Percentiles rank a stretch among this genome's conserved stretches.
Conservation (phyloP, 768 basidiomycete species). For the Postia placenta region DNA sequence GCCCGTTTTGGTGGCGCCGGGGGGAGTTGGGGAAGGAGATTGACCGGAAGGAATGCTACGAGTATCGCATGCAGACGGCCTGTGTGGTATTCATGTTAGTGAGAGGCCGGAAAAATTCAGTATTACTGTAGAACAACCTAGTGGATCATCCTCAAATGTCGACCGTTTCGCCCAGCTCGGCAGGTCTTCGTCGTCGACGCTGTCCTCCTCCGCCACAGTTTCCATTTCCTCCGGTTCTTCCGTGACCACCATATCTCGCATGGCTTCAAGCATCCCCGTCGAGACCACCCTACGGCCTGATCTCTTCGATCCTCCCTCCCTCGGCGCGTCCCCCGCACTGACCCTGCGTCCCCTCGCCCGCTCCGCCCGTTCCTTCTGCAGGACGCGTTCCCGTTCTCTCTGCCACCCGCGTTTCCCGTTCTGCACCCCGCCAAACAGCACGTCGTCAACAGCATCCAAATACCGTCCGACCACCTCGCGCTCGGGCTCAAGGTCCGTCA, state of each 20-base stretch:
- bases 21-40: constrained; percentile 38
- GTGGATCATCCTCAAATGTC: constrained; percentile 46
- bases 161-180: constrained; percentile 72
- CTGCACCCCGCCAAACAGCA: constrained; percentile 60
- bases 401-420: constrained; percentile 44
- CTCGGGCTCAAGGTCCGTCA: constrained; percentile 52
- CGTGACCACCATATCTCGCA: constrained; percentile 38
- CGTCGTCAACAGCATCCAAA: constrained; percentile 74
- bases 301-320: constrained; percentile 11
- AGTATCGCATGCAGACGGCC: constrained; percentile 65
- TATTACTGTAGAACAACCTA: constrained; percentile 43
- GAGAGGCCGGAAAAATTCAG: not conserved
- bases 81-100: constrained; percentile 20
- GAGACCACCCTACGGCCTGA: constrained; percentile 49
- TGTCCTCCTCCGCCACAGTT: constrained; percentile 39
- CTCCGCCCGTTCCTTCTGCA: constrained; percentile 35
- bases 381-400: constrained; percentile 37
- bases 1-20: constrained; percentile 25
- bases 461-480: constrained; percentile 51
- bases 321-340: constrained; percentile 37
- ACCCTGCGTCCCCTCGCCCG: constrained; percentile 40
- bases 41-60: constrained; percentile 48
- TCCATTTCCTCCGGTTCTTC: constrained; percentile 58
- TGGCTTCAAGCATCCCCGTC: constrained; percentile 48
- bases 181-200: constrained; percentile 63